Evolutionary conservation across 495 filamentous ascomycete species (phyloP).

Genomic region (Xylaria palmicola): DNA sequence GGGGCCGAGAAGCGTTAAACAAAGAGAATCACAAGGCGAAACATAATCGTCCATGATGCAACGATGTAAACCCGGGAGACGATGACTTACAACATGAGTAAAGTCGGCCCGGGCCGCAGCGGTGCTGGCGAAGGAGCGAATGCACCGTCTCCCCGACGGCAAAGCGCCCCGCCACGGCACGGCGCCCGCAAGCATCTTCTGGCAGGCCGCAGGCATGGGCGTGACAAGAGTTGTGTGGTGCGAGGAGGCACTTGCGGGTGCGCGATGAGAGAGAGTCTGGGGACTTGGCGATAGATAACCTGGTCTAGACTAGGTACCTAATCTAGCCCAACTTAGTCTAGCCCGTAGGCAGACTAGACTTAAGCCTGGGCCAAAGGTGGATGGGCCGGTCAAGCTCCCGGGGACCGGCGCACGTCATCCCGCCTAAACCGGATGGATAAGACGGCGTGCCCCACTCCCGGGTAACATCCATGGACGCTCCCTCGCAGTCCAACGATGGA

Average conservation of each 20-base stretch:
- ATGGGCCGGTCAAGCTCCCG: not conserved
- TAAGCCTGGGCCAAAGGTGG: too few relatives aligned
- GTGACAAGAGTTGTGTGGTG: not conserved
- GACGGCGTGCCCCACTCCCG: not conserved
- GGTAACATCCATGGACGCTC: not conserved
- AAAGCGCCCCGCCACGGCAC: not conserved
- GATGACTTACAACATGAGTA: slow-evolving; percentile 69
- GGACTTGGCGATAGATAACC: not conserved
- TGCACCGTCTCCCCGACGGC: not conserved
- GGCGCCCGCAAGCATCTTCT: slow-evolving; percentile 8
- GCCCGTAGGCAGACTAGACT: too few relatives aligned
- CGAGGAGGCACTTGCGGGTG: not conserved
- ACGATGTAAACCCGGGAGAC: too few relatives aligned
- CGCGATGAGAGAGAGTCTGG: not conserved
- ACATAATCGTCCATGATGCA: too few relatives aligned
- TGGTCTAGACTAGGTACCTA: not conserved
- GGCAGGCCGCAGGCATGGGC: not conserved
- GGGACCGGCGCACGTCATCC: not conserved
- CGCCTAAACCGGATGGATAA: not conserved
- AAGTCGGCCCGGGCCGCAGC: slow-evolving; percentile 60
- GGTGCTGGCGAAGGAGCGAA: slow-evolving; percentile 31
- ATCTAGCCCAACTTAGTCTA: too few relatives aligned
- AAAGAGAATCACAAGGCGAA: too few relatives aligned
- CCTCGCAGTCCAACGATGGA: too few relatives aligned
- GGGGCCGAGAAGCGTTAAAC: too few relatives aligned